Base-by-base conservation (phyloP, 1,284 basidiomycete species). In the Phylloporus gajari region DNA sequence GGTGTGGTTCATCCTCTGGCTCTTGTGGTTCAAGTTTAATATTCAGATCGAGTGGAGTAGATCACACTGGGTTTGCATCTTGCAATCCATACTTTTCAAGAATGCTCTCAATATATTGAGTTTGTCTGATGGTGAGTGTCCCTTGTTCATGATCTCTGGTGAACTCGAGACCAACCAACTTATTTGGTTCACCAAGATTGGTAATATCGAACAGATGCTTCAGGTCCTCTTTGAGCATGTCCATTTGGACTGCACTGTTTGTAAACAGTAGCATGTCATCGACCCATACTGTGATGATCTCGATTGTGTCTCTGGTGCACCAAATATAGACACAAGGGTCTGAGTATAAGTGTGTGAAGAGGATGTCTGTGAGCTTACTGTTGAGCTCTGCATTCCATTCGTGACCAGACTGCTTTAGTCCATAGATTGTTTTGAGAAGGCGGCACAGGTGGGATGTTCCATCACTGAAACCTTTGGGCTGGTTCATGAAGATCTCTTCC, bases 401-500 rank as follows among this genome's bases (percentile, higher is more conserved):
- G 12, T 12, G 12, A 17, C 42, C 42, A 44, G 81, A 75, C 56
- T 83, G 83, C 53, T 80, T 80, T 0, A 84, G 66, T 17, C 83
- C 75, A 38, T 82, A 80, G 1, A 82, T 8, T 35, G 70, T 73
- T 61, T 77, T 76, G 1, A 74, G 69, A 9, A 82, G 53, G 7
- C 7, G 42, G 17, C 77, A 79, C 27, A 80, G 58, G 0, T 58
- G 17, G 0, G 58, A 56, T 3, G 73, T 76, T 0, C 75, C 75
- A 38, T 84, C 77, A 3, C 80, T 66, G 65, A 74, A 86, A 0
- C 80, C 82, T 0, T 78, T 68, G 0, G 81, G 84, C 61, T 85
- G 83, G 0, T 69, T 23, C 84, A 86, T 86, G 64, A 83, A 86
- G 19, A 87, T 79, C 25, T 83, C 79, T 63, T 87, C 84, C 9